A percentile compares a stretch with the other conserved stretches of the same genome.
Conservation (phyloP, 257 asterid species). For the Catharanthus roseus region DNA sequence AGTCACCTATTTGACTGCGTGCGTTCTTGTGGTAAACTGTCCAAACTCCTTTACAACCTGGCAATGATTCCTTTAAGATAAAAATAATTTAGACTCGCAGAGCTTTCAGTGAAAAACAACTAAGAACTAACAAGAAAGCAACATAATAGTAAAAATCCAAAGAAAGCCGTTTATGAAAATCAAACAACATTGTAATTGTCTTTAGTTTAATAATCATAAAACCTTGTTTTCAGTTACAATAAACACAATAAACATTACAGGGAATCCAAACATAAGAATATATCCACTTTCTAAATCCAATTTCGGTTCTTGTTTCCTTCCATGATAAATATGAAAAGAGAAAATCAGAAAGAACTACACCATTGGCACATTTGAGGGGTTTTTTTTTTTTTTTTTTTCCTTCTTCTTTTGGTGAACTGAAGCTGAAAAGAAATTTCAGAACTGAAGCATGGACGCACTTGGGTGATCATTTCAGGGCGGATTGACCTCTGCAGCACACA, state of each 20-base stretch:
- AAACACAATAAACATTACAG: neutral
- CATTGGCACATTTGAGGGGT: neutral
- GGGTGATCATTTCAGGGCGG: constrained; percentile 93
- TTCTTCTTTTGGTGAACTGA: neutral
- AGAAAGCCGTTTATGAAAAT: neutral
- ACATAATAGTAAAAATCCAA: too few species aligned
- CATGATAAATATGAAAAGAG: neutral
- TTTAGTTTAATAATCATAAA: neutral
- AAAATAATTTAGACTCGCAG: constrained; percentile 11
- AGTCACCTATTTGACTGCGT: constrained; percentile 49
- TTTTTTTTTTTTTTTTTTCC: neutral
- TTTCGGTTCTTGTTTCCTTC: neutral
- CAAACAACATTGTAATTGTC: neutral
- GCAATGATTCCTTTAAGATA: constrained; percentile 69
- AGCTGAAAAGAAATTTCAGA: constrained; percentile 6
- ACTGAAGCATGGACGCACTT: constrained; percentile 42
- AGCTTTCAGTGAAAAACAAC: neutral
- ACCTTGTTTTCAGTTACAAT: neutral
- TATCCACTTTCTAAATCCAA: neutral
- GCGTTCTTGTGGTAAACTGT: constrained; percentile 90
- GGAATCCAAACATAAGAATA: neutral
- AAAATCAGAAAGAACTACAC: neutral
- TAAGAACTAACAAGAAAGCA: neutral
- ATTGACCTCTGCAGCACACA: constrained; percentile 87
- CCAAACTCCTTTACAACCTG: constrained; percentile 98